A percentile compares a stretch with the other conserved stretches of the same genome.
Conservation (phyloP, 495 filamentous ascomycete species). For the Trichoderma asperelloides region DNA sequence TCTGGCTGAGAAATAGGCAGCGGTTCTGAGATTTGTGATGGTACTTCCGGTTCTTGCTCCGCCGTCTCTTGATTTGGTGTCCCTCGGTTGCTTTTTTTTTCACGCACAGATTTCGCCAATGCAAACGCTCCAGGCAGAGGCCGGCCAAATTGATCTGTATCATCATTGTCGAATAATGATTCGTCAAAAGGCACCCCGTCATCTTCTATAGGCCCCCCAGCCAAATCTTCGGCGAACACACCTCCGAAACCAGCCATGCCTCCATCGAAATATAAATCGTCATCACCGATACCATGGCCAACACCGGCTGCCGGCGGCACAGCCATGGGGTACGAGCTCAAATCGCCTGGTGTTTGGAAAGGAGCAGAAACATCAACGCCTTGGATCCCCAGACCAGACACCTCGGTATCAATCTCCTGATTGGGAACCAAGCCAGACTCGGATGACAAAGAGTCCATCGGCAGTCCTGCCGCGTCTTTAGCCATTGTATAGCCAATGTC, state of each 20-base stretch:
- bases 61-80: constrained; percentile 15
- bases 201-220: not conserved
- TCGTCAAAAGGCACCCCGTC: constrained; percentile 61
- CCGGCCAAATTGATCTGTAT: constrained; percentile 46
- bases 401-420: not conserved
- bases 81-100: constrained; percentile 5
- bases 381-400: constrained; percentile 28
- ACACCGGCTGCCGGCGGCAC: not conserved
- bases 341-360: not conserved
- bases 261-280: constrained; percentile 79
- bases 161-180: constrained; percentile 65
- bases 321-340: not conserved
- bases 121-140: constrained; percentile 42
- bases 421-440: not conserved
- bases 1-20: constrained; percentile 34
- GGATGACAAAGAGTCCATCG: constrained; percentile 14
- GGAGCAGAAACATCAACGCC: constrained; percentile 17
- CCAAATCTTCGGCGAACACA: constrained; percentile 32
- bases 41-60: constrained; percentile 31
- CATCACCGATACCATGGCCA: constrained; percentile 26
- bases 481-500: constrained; percentile 42
- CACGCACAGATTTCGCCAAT: constrained; percentile 30
- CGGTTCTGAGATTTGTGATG: constrained; percentile 26
- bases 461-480: constrained; percentile 26
- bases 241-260: constrained; percentile 54